Evolutionary conservation across 2,329 filamentous ascomycete genomes (phyloP).

Genomic region (Fusarium phyllophilum): DNA sequence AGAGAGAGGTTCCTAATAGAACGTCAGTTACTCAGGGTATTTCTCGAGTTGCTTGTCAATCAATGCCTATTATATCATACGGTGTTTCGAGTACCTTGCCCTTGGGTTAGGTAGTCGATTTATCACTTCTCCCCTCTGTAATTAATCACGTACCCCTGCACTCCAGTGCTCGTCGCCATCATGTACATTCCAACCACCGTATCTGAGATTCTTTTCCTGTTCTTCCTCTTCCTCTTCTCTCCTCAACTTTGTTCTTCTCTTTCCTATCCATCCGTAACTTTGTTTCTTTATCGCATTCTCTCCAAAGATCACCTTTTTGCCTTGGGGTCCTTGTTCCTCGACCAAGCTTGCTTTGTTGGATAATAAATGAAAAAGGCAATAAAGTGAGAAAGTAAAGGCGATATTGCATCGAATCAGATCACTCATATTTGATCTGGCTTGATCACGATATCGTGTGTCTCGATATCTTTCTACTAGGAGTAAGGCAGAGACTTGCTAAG

Average conservation of each 20-base stretch:
- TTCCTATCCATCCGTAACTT: background rate
- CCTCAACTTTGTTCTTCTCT: background rate
- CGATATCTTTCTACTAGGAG: background rate
- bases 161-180: background rate
- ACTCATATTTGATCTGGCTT: background rate
- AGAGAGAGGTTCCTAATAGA: background rate
- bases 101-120: background rate
- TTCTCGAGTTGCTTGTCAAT: background rate
- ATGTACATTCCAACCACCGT: conserved; percentile 6
- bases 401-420: background rate
- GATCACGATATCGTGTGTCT: background rate
- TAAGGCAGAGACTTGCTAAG: background rate
- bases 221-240: background rate
- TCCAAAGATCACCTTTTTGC: background rate
- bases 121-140: conserved; percentile 1
- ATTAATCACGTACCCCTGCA: background rate
- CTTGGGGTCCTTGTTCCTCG: background rate
- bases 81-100: background rate
- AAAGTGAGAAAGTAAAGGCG: background rate
- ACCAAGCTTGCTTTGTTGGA: background rate
- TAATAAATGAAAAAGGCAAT: background rate
- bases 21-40: background rate
- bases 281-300: background rate
- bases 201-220: background rate
- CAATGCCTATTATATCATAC: background rate